These are phyloP conservation scores for Rhododendron griersonianum DNA, from an alignment of 148 eudicot genomes.

Conservation along the genomic window DNA sequence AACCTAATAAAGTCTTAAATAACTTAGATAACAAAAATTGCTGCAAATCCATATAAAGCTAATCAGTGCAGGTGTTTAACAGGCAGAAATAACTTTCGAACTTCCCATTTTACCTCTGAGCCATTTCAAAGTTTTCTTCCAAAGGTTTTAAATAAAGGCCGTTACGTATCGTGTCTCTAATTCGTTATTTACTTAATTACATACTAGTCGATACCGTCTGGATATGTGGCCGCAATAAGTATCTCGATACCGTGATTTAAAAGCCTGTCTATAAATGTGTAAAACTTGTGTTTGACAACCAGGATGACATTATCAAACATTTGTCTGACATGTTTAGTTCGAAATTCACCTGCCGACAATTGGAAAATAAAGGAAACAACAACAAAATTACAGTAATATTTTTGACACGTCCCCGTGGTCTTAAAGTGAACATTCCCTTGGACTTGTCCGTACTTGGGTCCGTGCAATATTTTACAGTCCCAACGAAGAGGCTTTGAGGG, in stretches of 20 bases:
- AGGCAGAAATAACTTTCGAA: background rate
- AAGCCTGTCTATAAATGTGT: background rate
- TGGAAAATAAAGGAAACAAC: background rate
- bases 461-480: background rate
- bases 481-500: background rate
- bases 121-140: conserved; percentile 1
- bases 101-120: background rate
- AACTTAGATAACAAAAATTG: background rate
- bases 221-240: too few species aligned
- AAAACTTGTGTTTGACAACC: background rate
- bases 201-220: too few species aligned
- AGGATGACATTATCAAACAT: too few species aligned
- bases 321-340: background rate
- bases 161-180: too few species aligned
- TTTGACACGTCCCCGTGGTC: background rate
- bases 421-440: background rate
- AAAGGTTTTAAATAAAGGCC: too few species aligned
- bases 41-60: background rate
- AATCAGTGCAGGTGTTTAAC: background rate
- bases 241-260: too few species aligned
- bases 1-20: background rate
- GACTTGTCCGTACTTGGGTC: background rate
- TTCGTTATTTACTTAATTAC: too few species aligned
- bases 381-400: too few species aligned
- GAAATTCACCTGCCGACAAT: background rate